Base-by-base conservation (phyloP, 176 grass and related monocot genomes). In the Zizania latifolia region DNA sequence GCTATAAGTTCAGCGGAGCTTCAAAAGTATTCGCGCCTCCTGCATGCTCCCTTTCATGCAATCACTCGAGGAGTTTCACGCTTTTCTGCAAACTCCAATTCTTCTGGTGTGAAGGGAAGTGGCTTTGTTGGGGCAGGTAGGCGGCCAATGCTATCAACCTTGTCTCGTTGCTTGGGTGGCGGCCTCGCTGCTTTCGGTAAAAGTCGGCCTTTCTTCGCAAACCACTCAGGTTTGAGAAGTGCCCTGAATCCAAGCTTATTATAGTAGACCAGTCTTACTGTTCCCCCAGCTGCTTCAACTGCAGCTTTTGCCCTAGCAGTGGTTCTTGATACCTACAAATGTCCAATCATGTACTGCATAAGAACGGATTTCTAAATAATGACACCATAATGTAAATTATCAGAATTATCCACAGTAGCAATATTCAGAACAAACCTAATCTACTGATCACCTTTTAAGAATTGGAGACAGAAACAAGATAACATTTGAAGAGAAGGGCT, bases 181-280 rank as follows among this genome's bases (percentile, higher is more conserved):
- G 94, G 94, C 55, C 86, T 83, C n/a, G 94, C 94, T 0, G 84
- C 78, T 78, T 87, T 91, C 10, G 91, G 91, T 81, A 98, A 24
- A 24, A 94, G 80, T 35, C 94, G 86, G 0, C 94, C 91, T 72
- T 98, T 98, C 84, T 98, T 98, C 19, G 83, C 89, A 68, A 98
- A 98, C 91, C 94, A 98, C 53, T 94, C 86, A 0, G 94, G 94
- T 74, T 89, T 98, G 60, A 98, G 81, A 37, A 98, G 85, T 43
- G 94, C 94, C 68, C 71, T 87, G 43, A 97, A 87, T 39, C 94
- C 94, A 76, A 97, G 83, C 78, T 93, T 89, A 71, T 93, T 97
- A 63, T 93, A 97, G 57, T 97, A 93, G 31, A 97, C 94, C 72
- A 87, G 82, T 31, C 86, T 84, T 71, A 97, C 84, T 24, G 94